phyloP scores from a whole-genome alignment of 129 eudicot genomes.

The Gnaphalium uliginosum region DNA sequence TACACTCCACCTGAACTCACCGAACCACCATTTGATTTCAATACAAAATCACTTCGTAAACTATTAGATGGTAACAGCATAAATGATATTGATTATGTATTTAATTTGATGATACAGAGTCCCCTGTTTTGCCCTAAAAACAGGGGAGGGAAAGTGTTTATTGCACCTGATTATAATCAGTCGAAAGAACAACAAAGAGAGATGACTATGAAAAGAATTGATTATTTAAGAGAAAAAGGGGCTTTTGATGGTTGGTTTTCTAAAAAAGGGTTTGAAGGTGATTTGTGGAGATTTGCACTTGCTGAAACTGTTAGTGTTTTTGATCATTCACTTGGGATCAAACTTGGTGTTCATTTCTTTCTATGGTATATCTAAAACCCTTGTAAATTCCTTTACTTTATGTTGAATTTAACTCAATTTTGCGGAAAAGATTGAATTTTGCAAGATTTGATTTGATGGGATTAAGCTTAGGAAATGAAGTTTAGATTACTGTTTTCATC shows the following conservation, averaged over 20 bases:
- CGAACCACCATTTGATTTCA: conserved; percentile 41
- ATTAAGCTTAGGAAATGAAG: no score
- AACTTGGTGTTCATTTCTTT: conserved; percentile 74
- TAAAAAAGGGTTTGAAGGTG: conserved; percentile 46
- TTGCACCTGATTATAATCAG: conserved; percentile 70
- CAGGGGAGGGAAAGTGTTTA: conserved; percentile 62
- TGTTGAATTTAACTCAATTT: not conserved
- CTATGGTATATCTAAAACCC: conserved; percentile 49
- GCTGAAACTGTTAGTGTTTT: conserved; percentile 45
- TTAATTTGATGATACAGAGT: conserved; percentile 51
- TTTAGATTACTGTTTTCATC: conserved; percentile 11
- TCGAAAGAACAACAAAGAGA: conserved; percentile 85
- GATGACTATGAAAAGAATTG: conserved; percentile 64
- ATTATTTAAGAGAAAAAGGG: conserved; percentile 45
- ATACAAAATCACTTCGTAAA: conserved; percentile 50
- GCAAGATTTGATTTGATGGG: not conserved
- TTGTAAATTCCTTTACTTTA: not conserved
- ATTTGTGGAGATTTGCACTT: conserved; percentile 50
- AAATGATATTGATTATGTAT: conserved; percentile 58
- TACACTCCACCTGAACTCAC: conserved; percentile 70
- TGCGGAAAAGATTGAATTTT: not conserved
- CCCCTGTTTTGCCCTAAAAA: conserved; percentile 52
- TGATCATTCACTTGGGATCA: conserved; percentile 80
- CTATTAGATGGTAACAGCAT: conserved; percentile 56
- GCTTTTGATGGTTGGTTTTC: conserved; percentile 63